Evolutionary conservation across 176 grass and related monocot genomes (phyloP), one percentile per base, ranked within the genome.

Genomic region (Phoenix dactylifera): DNA sequence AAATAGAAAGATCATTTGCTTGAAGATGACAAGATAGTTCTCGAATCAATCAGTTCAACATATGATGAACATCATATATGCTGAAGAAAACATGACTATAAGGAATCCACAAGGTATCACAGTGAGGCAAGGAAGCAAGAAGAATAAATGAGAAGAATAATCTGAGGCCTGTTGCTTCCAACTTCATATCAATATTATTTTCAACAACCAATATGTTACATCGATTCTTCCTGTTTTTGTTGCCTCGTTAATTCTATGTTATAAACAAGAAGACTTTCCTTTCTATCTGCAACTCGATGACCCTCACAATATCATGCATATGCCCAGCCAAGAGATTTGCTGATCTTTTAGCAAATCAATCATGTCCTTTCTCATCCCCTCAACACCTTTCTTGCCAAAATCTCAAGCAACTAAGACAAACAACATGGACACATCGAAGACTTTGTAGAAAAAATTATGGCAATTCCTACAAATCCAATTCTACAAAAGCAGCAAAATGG

Each of bases 381-480:
- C 59, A 78, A 69, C 62, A 77, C 70, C 74, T 78, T 69, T 60
- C 86, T 82, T 70, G 79, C 69, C 80, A 89, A 89, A 89, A 89
- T 82, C 77, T 89, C 77, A 6, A 79, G 76, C 75, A 83, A 78
- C 72, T 52, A 81, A 89, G 58, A 89, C 72, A 64, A 85, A 80
- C 73, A 62, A 68, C 77, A 81, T 49, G 76, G 74, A 14, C 35
- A 44, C 35, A 44, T 44, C 10, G 7, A 44, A 44, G 10, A 44
- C 7, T 44, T 44, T 14, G 9, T 44, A 44, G 71, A 58, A 75
- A 80, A 77, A 55, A 85, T 80, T 72, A 57, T 79, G 70, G 28
- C 63, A 75, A 74, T 74, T 78, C 67, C 82, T 79, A 85, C 18
- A 19, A 57, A 84, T 79, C 62, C 78, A 75, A 79, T 53, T 71